Evolutionary conservation across 345 rosid species (phyloP).

Genomic region (Erucastrum elatum): DNA sequence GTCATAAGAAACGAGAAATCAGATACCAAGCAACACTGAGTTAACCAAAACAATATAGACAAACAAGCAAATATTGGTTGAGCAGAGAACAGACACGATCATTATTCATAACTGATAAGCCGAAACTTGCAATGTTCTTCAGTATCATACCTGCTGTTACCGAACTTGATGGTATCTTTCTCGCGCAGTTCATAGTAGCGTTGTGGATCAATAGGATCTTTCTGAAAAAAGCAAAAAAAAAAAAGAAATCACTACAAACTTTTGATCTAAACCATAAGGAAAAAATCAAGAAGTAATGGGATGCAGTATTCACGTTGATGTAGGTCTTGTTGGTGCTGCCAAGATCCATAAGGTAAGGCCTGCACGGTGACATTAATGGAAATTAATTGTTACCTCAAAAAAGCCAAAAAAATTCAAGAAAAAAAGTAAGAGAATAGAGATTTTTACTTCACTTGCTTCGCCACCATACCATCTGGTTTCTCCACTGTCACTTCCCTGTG

Average conservation of each 20-base stretch:
- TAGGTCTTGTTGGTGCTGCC: slow-evolving; percentile 95
- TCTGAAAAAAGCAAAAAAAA: slow-evolving; percentile 54
- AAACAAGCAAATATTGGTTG: slow-evolving; percentile 5
- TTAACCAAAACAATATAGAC: slow-evolving; percentile 9
- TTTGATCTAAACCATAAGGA: slow-evolving; percentile 8
- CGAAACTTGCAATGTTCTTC: neutral
- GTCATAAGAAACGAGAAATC: neutral
- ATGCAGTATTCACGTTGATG: slow-evolving; percentile 66
- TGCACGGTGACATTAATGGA: slow-evolving; percentile 33
- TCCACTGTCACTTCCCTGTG: slow-evolving; percentile 77
- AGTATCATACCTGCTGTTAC: slow-evolving; percentile 77
- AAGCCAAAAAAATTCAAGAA: neutral
- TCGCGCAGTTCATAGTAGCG: slow-evolving; percentile 92
- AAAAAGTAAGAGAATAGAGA: neutral
- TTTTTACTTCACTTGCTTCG: slow-evolving; percentile 68
- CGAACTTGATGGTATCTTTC: slow-evolving; percentile 92
- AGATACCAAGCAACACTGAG: neutral
- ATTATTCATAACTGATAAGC: neutral
- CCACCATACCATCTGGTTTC: slow-evolving; percentile 66
- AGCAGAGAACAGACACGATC: neutral
- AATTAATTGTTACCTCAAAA: slow-evolving; percentile 8
- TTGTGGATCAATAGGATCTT: slow-evolving; percentile 78
- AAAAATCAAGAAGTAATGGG: slow-evolving; percentile 3
- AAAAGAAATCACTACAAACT: slow-evolving; percentile 18
- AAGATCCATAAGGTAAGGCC: slow-evolving; percentile 97